phyloP scores from a whole-genome alignment of 495 filamentous ascomycete species.

The Aspergillus nanangensis region DNA sequence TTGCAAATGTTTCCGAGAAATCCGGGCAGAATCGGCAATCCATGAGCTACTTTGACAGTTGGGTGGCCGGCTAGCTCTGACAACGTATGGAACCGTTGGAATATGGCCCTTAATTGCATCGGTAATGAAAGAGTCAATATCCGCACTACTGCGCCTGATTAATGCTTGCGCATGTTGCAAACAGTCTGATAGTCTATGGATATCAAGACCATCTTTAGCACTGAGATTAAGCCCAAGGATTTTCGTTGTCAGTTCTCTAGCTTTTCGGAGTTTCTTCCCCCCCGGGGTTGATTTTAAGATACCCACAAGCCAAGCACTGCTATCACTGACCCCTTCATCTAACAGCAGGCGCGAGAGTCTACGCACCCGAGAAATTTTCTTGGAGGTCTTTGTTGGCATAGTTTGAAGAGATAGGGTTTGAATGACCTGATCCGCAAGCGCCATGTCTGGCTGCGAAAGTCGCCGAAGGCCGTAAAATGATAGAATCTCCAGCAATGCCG shows the following conservation, averaged over 20 bases:
- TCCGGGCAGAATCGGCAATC: too few relatives aligned
- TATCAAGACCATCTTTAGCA: neutral
- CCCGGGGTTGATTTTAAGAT: neutral
- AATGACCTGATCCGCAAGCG: constrained; percentile 13
- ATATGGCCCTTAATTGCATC: constrained; percentile 14
- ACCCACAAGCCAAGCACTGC: neutral
- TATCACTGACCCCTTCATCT: neutral
- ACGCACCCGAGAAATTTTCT: constrained; percentile 7
- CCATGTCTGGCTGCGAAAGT: constrained; percentile 5
- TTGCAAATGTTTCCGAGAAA: too few relatives aligned
- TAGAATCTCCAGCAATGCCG: constrained; percentile 11
- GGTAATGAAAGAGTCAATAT: constrained; percentile 13
- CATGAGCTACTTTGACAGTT: too few relatives aligned
- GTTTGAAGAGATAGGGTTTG: constrained; percentile 3
- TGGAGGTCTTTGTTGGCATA: neutral
- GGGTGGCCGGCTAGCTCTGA: constrained; percentile 5
- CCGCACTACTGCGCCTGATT: constrained; percentile 5
- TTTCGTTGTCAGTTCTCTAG: neutral
- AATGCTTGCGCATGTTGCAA: constrained; percentile 7
- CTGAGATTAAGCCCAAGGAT: neutral
- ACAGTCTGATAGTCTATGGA: constrained; percentile 2
- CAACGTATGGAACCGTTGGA: constrained; percentile 6
- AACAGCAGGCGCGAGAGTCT: constrained; percentile 5
- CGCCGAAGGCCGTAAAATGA: constrained; percentile 2
- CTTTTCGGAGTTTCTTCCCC: neutral